Evolutionary conservation across 2,329 filamentous ascomycete genomes (phyloP).

Genomic region (Colletotrichum zoysiae): DNA sequence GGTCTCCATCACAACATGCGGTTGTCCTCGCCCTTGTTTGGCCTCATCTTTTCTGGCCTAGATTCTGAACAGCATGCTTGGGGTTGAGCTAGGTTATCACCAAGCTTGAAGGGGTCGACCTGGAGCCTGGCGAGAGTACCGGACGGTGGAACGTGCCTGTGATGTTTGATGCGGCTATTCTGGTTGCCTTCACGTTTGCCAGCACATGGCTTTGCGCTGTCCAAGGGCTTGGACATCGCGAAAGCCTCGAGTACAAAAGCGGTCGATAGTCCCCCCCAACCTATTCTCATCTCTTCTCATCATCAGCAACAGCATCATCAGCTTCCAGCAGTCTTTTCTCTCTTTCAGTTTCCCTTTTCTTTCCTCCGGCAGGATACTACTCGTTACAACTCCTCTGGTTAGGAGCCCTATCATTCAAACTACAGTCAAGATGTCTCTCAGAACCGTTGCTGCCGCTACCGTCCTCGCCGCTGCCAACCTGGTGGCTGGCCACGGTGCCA

Average conservation of each 20-base stretch:
- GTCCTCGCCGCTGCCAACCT: constrained; percentile 67
- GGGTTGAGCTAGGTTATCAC: constrained; percentile 5
- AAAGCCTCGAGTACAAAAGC: constrained; percentile 33
- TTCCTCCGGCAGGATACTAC: constrained; percentile 40
- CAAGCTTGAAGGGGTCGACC: constrained; percentile 6
- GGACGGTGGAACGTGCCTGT: constrained; percentile 26
- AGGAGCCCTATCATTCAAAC: constrained; percentile 32
- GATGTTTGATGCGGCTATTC: constrained; percentile 5
- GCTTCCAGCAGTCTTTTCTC: constrained; percentile 38
- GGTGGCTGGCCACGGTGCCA: constrained; percentile 71
- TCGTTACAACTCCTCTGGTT: constrained; percentile 38
- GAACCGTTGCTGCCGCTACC: constrained; percentile 55
- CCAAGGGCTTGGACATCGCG: not conserved
- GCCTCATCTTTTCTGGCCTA: constrained; percentile 35
- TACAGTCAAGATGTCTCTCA: constrained; percentile 49
- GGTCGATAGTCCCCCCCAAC: constrained; percentile 3
- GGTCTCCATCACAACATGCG: constrained; percentile 34
- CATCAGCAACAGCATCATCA: constrained; percentile 35
- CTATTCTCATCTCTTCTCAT: constrained; percentile 2
- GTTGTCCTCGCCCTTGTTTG: constrained; percentile 32
- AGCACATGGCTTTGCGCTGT: not conserved
- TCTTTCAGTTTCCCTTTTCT: constrained; percentile 21
- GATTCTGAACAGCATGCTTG: constrained; percentile 29
- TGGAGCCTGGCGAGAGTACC: not conserved
- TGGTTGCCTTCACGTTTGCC: not conserved